Evolutionary conservation across 257 asterid genomes (phyloP).

Genomic region (Fraxinus anomala): DNA sequence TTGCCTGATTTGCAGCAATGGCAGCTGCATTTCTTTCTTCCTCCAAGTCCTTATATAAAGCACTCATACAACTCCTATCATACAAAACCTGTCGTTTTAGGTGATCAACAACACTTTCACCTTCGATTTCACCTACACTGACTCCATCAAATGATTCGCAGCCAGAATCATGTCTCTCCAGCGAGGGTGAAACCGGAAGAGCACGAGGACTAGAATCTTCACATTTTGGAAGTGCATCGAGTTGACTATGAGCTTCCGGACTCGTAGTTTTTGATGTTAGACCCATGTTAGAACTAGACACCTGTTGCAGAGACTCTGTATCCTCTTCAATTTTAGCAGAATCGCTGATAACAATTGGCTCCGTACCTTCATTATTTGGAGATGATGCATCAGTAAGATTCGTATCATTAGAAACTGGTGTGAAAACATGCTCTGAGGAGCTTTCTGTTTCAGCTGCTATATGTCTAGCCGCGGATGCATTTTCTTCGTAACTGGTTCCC

Average conservation of each 20-base stretch:
- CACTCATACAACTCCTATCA: slow-evolving; percentile 46
- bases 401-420: not conserved
- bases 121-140: slow-evolving; percentile 46
- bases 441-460: slow-evolving; percentile 31
- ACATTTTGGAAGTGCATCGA: slow-evolving; percentile 30
- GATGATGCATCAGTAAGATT: slow-evolving; percentile 21
- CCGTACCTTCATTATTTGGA: slow-evolving; percentile 20
- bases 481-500: slow-evolving; percentile 28
- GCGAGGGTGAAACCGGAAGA: slow-evolving; percentile 35
- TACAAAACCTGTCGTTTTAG: slow-evolving; percentile 60
- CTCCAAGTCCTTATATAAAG: slow-evolving; percentile 73
- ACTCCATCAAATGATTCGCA: slow-evolving; percentile 42
- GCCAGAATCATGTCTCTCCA: slow-evolving; percentile 38
- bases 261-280: slow-evolving; percentile 1
- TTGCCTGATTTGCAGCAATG: slow-evolving; percentile 75
- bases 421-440: slow-evolving; percentile 27
- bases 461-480: slow-evolving; percentile 27
- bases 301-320: slow-evolving; percentile 23
- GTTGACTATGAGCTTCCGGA: slow-evolving; percentile 18
- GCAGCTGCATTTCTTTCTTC: slow-evolving; percentile 90
- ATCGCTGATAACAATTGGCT: slow-evolving; percentile 20
- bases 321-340: slow-evolving; percentile 36
- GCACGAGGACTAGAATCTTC: slow-evolving; percentile 34
- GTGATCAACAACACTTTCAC: slow-evolving; percentile 50
- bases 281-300: slow-evolving; percentile 29